Evolutionary conservation across 768 basidiomycete species (phyloP).

Genomic region (Lactifluus pinguis): DNA sequence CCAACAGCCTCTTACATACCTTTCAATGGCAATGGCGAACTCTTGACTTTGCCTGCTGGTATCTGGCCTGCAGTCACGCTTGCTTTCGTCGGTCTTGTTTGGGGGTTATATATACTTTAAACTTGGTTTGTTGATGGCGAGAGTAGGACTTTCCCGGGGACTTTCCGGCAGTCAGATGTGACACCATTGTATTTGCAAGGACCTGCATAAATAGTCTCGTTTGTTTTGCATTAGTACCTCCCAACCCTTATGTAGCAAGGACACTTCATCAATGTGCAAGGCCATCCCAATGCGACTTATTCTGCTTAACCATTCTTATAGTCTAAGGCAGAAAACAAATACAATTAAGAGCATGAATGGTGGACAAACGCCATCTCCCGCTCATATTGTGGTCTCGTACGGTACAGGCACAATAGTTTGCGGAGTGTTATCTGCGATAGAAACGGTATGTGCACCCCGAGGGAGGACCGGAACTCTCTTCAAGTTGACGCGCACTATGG

Average conservation of each 20-base stretch:
- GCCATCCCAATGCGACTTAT: not conserved
- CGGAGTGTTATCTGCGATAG: slow-evolving; percentile 64
- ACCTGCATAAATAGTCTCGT: not conserved
- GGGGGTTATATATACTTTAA: not conserved
- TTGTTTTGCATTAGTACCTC: not conserved
- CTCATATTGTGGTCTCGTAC: slow-evolving; percentile 95
- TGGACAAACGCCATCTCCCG: not conserved
- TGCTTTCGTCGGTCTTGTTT: slow-evolving; percentile 3
- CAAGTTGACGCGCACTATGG: slow-evolving; percentile 65
- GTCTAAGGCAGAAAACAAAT: slow-evolving; percentile 3
- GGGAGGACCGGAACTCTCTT: slow-evolving; percentile 83
- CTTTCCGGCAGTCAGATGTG: not conserved
- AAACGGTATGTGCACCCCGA: slow-evolving; percentile 69
- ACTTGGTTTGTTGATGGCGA: not conserved
- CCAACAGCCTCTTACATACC: slow-evolving; percentile 10
- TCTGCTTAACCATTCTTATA: not conserved
- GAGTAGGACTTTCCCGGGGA: not conserved
- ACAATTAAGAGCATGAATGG: not conserved
- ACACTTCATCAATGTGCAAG: not conserved
- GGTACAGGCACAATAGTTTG: slow-evolving; percentile 88
- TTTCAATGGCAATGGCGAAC: slow-evolving; percentile 17
- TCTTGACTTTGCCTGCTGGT: slow-evolving; percentile 4
- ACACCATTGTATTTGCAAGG: not conserved
- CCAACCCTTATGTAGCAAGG: not conserved
- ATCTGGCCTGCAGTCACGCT: slow-evolving; percentile 3